Evolutionary conservation across 2,329 filamentous ascomycete genomes (phyloP).

Genomic region (Harringtonia lauricola): DNA sequence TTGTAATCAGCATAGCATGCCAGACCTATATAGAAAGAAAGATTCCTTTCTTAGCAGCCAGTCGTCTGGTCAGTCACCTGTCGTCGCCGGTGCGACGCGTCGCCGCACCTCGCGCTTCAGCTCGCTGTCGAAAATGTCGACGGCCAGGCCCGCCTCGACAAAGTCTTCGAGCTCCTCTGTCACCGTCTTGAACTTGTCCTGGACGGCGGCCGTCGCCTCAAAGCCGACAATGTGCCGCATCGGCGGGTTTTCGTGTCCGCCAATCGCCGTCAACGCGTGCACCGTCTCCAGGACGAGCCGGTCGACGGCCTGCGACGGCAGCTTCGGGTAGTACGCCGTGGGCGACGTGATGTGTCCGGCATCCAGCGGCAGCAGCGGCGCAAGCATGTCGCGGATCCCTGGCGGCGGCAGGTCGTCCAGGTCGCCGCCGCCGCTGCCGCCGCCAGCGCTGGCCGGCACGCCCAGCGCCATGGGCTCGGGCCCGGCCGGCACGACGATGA

Average conservation of each 20-base stretch:
- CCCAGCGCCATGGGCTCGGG: slow-evolving; percentile 25
- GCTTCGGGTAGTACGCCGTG: slow-evolving; percentile 51
- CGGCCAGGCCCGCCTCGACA: slow-evolving; percentile 75
- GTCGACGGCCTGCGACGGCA: slow-evolving; percentile 58
- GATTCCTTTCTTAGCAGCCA: too few species aligned
- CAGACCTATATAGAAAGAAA: too few species aligned
- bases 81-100: background rate
- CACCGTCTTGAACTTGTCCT: slow-evolving; percentile 92
- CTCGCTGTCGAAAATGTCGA: slow-evolving; percentile 60
- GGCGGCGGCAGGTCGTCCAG: slow-evolving; percentile 39
- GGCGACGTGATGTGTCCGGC: too few species aligned
- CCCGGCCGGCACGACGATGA: slow-evolving; percentile 73
- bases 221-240: slow-evolving; percentile 87
- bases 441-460: background rate
- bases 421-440: background rate
- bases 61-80: too few species aligned
- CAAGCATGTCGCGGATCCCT: slow-evolving; percentile 71
- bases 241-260: slow-evolving; percentile 90
- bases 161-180: slow-evolving; percentile 96
- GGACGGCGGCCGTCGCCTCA: slow-evolving; percentile 78
- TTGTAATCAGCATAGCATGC: too few species aligned
- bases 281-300: slow-evolving; percentile 79
- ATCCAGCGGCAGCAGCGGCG: slow-evolving; percentile 46
- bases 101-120: slow-evolving; percentile 38
- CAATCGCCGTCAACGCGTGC: slow-evolving; percentile 81